These are phyloP conservation scores for Cutaneotrichosporon sp. DNA, from an alignment of 1,284 basidiomycete species.

Conservation along the genomic window DNA sequence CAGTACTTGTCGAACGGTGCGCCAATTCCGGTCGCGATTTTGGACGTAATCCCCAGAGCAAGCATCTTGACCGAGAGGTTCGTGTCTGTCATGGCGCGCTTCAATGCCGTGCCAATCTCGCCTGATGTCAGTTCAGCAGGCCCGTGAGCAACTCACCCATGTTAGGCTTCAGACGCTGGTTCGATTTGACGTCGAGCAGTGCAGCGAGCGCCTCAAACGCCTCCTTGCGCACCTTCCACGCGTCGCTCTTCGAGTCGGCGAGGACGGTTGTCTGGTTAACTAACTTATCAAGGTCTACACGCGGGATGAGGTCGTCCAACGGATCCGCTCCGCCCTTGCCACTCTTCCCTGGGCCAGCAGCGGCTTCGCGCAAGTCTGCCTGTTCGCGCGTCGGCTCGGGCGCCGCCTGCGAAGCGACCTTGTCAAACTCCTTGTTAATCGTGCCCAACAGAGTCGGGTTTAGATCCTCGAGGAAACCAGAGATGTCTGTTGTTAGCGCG, in stretches of 20 bases:
- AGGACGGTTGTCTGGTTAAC: conserved; percentile 81
- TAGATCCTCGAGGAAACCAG: conserved; percentile 87
- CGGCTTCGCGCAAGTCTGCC: conserved; percentile 65
- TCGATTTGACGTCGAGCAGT: conserved; percentile 81
- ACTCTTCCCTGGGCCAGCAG: conserved; percentile 47
- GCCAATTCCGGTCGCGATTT: conserved; percentile 91
- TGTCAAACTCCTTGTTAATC: conserved; percentile 89
- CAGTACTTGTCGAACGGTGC: conserved; percentile 89
- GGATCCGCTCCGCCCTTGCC: conserved; percentile 62
- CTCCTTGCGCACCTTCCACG: conserved; percentile 98
- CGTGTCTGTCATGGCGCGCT: conserved; percentile 82
- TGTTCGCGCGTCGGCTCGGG: conserved; percentile 79
- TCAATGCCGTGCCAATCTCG: conserved; percentile 85
- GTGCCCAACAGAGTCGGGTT: conserved; percentile 92
- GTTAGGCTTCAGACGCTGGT: conserved; percentile 84
- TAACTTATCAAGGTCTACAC: conserved; percentile 87
- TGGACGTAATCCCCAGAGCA: conserved; percentile 84
- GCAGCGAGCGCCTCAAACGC: conserved; percentile 81
- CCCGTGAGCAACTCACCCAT: conserved; percentile 65
- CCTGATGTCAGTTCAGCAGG: conserved; percentile 56
- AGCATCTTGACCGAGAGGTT: conserved; percentile 92
- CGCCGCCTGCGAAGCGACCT: conserved; percentile 74
- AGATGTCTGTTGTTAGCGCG: conserved; percentile 64
- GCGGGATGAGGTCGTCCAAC: conserved; percentile 89
- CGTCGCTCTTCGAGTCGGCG: conserved; percentile 79